Base-by-base conservation (phyloP, 495 filamentous ascomycete species). In the Hyaloscypha bicolor region DNA sequence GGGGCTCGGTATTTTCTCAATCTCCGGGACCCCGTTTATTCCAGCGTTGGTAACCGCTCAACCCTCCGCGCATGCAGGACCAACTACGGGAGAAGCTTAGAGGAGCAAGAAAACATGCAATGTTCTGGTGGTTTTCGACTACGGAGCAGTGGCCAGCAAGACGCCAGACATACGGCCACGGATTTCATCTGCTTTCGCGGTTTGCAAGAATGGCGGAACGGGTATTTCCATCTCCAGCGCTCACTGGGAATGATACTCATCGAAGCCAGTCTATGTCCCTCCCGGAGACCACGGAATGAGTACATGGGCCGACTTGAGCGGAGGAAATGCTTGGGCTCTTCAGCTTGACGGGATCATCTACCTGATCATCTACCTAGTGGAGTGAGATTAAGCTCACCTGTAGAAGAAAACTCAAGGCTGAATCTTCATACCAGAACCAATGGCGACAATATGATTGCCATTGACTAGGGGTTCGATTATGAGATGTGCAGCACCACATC, bases 361-460 rank as follows among this genome's bases (percentile, higher is more conserved):
- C 56, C 25, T 25, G 25, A 25, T 25, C 25, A 25, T 25, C 25
- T 25, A 25, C 25, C 25, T 25, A 2, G 65, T 63, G 8, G 65
- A 37, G 60, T 64, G 53, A 52, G 45, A 65, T 30, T 37, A 19
- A 5, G 5, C 16, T 58, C 6, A 16, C 21, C 6, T 19, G 33
- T 1, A 6, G 30, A 35, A 16, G 14, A 35, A 42, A 16, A 63
- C 22, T 12, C 8, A 6, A 56, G 30, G 33, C 35, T 39, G 57
- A 60, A 33, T 9, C 64, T n/a, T 16, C 5, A 16, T 63, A 55
- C 66, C 42, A 81, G 80, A 4, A 78, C 74, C 6, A 78, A 71
- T 14, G 78, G 75, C 14, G 84, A 82, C 3, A 83, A 83, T 67
- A 85, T 85, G 79, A 83, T 87, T 61, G 73, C 76, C 30, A 75